Conservation (phyloP, 1,139 yeast species). For the Diutina siamensis region DNA sequence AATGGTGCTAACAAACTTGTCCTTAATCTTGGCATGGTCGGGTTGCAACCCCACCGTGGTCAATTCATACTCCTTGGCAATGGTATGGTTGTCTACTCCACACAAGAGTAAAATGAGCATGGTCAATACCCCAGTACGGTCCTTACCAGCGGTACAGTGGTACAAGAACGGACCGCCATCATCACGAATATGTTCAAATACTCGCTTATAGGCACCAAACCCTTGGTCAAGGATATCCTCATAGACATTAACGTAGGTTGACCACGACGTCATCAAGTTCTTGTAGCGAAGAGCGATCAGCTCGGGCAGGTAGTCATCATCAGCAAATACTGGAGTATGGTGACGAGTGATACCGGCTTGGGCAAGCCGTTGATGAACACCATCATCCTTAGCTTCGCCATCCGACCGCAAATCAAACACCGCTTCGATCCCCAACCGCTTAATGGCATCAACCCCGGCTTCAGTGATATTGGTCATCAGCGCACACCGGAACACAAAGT, state of each 20-base stretch:
- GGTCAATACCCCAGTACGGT: conserved; percentile 67
- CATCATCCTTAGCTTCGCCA: conserved; percentile 44
- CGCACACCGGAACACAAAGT: conserved; percentile 54
- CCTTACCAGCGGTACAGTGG: conserved; percentile 85
- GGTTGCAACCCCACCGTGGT: conserved; percentile 56
- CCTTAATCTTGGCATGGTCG: conserved; percentile 28
- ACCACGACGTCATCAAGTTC: conserved; percentile 48
- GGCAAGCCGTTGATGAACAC: conserved; percentile 20
- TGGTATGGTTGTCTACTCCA: conserved; percentile 54
- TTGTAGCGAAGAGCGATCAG: conserved; percentile 48
- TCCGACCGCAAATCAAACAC: conserved; percentile 63
- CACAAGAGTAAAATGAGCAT: conserved; percentile 53
- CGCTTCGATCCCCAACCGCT: conserved; percentile 36
- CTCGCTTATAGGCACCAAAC: conserved; percentile 26
- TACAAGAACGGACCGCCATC: conserved; percentile 41
- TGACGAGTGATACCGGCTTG: conserved; percentile 36
- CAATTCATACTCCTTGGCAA: conserved; percentile 65
- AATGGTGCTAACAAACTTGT: conserved; percentile 22
- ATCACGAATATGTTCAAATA: conserved; percentile 46
- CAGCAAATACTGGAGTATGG: conserved; percentile 50
- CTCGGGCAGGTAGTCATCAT: conserved; percentile 53
- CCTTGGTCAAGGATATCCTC: conserved; percentile 46
- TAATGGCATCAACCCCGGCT: conserved; percentile 29
- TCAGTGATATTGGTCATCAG: conserved; percentile 39
- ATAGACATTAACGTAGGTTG: conserved; percentile 55